These are phyloP conservation scores for Whalleya microplaca DNA, from an alignment of 2,329 filamentous ascomycete species.

Conservation along the genomic window DNA sequence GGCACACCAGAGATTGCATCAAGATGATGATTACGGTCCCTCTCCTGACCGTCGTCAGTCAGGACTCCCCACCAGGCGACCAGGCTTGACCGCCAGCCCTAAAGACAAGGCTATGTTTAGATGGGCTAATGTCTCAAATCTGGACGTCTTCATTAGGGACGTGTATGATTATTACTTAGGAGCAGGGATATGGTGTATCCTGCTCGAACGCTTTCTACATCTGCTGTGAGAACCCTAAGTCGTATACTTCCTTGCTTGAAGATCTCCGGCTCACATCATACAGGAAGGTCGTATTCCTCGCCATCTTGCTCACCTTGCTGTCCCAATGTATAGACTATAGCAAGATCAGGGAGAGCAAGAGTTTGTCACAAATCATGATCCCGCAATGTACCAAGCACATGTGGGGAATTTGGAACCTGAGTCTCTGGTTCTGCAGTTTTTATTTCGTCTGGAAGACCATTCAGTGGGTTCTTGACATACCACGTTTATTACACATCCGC, in stretches of 20 bases:
- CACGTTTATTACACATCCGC: slow-evolving; percentile 74
- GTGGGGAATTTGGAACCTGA: slow-evolving; percentile 75
- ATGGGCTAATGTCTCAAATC: slow-evolving; percentile 88
- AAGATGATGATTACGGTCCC: slow-evolving; percentile 38
- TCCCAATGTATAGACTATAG: slow-evolving; percentile 84
- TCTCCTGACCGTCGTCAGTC: slow-evolving; percentile 15
- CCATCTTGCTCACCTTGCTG: slow-evolving; percentile 80
- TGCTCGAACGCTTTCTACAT: slow-evolving; percentile 72
- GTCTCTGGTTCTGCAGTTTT: slow-evolving; percentile 83
- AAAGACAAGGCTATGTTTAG: slow-evolving; percentile 86
- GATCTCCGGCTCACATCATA: slow-evolving; percentile 17
- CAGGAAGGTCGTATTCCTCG: slow-evolving; percentile 80
- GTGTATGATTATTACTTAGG: slow-evolving; percentile 87
- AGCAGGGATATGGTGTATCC: slow-evolving; percentile 83
- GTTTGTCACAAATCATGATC: slow-evolving; percentile 59
- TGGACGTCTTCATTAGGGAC: slow-evolving; percentile 83
- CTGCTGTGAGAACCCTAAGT: slow-evolving; percentile 63
- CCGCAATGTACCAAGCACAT: slow-evolving; percentile 76
- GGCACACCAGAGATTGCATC: slow-evolving; percentile 55
- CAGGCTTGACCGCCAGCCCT: slow-evolving; percentile 37
- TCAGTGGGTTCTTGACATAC: slow-evolving; percentile 73
- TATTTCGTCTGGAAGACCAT: slow-evolving; percentile 84
- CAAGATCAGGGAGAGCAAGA: slow-evolving; percentile 68
- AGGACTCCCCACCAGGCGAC: slow-evolving; percentile 25
- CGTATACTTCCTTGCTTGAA: slow-evolving; percentile 7